Conservation (phyloP, 1,139 yeast genomes). For the Pichia sp. region DNA sequence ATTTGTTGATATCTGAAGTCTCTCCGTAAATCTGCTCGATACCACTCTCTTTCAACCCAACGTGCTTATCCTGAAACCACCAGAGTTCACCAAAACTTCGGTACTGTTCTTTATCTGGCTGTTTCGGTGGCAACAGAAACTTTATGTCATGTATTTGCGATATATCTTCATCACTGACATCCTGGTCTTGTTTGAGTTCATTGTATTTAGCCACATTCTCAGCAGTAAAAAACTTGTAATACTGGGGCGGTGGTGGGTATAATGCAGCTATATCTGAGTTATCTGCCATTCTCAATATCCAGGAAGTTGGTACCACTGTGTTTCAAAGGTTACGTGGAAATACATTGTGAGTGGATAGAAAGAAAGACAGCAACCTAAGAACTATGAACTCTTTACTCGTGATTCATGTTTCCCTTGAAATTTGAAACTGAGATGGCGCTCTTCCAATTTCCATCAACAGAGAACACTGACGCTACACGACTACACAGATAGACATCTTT, state of each 20-base stretch:
- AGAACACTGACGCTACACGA: too few species aligned
- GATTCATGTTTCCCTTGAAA: too few species aligned
- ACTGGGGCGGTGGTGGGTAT: conserved; percentile 58
- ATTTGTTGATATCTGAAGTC: neutral
- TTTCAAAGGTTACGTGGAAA: too few species aligned
- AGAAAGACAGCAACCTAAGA: too few species aligned
- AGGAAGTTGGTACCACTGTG: too few species aligned
- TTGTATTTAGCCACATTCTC: conserved; percentile 22
- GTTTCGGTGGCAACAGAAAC: conserved; percentile 42
- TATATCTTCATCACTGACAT: conserved; percentile 17
- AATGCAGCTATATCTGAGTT: conserved; percentile 32
- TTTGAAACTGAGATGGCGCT: too few species aligned
- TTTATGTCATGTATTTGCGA: conserved; percentile 33
- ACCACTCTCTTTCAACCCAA: conserved; percentile 46
- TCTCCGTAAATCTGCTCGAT: conserved; percentile 41
- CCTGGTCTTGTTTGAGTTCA: conserved; percentile 13
- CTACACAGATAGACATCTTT: too few species aligned
- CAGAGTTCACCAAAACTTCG: conserved; percentile 54
- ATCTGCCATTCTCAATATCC: too few species aligned
- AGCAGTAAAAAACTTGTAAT: conserved; percentile 40
- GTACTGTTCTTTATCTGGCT: conserved; percentile 42
- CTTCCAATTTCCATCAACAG: too few species aligned
- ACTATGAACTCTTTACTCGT: too few species aligned
- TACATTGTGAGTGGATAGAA: too few species aligned
- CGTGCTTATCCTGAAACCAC: conserved; percentile 51